A percentile compares a stretch with the other conserved stretches of the same genome.
phyloP scores from a whole-genome alignment of 768 basidiomycete species.

The Hericium coralloides region DNA sequence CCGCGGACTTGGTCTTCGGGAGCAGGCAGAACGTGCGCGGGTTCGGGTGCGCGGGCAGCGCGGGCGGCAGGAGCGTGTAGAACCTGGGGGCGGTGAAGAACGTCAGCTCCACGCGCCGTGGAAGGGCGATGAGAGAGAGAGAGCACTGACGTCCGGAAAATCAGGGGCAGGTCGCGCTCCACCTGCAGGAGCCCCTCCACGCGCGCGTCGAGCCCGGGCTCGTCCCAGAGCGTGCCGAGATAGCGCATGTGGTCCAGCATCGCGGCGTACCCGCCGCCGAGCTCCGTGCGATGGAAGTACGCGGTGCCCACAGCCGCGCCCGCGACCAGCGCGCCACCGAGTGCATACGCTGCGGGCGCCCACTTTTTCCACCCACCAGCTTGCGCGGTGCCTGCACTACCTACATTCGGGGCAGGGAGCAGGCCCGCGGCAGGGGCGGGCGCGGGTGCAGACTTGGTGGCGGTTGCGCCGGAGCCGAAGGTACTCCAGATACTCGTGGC shows the following conservation, averaged over 20 bases:
- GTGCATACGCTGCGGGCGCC: constrained; percentile 61
- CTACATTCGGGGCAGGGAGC: constrained; percentile 7
- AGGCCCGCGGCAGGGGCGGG: constrained; percentile 22
- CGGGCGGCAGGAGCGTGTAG: constrained; percentile 70
- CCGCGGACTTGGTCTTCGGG: constrained; percentile 40
- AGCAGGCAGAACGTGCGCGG: constrained; percentile 74
- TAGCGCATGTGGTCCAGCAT: constrained; percentile 87
- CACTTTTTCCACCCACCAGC: constrained; percentile 45
- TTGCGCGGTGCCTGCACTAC: too few species aligned
- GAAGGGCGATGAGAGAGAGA: not conserved
- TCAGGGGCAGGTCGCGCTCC: constrained; percentile 51
- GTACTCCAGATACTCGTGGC: constrained; percentile 56
- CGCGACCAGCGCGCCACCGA: constrained; percentile 69
- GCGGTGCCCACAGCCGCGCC: constrained; percentile 81
- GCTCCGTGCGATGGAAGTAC: constrained; percentile 72
- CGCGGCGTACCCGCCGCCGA: constrained; percentile 63
- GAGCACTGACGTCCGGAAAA: constrained; percentile 63
- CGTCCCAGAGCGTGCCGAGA: constrained; percentile 81
- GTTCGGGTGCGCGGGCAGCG: constrained; percentile 43
- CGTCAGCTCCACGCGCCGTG: too few species aligned
- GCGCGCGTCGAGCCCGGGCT: constrained; percentile 47
- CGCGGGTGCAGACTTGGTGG: constrained; percentile 18
- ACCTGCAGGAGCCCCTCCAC: constrained; percentile 53
- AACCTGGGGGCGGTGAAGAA: constrained; percentile 40
- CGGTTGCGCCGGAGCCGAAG: constrained; percentile 28